Evolutionary conservation across 208 protist genomes (phyloP).

Genomic region (Angomonas deanei): DNA sequence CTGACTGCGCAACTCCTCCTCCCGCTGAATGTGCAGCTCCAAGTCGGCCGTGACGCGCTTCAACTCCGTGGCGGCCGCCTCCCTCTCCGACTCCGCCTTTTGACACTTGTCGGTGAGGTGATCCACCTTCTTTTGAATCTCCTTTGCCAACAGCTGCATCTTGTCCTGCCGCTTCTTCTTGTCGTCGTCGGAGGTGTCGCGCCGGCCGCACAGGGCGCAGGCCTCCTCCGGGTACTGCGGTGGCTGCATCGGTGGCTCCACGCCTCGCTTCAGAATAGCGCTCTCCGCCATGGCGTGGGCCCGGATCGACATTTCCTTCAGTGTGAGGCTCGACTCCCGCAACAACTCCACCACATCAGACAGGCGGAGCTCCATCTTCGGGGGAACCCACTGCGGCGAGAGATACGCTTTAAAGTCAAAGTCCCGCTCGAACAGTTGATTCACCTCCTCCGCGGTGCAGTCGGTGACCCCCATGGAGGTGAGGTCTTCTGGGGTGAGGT

Average conservation of each 20-base stretch:
- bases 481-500: slow-evolving; percentile 57
- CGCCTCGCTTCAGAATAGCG: slow-evolving; percentile 42
- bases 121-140: slow-evolving; percentile 71
- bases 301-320: slow-evolving; percentile 68
- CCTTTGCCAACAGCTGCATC: slow-evolving; percentile 58
- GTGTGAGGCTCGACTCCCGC: slow-evolving; percentile 45
- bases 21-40: slow-evolving; percentile 22
- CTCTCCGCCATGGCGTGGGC: slow-evolving; percentile 54
- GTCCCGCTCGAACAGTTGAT: slow-evolving; percentile 54
- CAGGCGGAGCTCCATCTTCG: slow-evolving; percentile 20
- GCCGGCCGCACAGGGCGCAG: slow-evolving; percentile 68
- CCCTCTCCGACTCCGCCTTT: slow-evolving; percentile 57
- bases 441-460: slow-evolving; percentile 78
- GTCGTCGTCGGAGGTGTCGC: slow-evolving; percentile 49
- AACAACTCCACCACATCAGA: slow-evolving; percentile 68
- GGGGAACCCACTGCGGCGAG: slow-evolving; percentile 24
- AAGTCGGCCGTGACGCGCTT: slow-evolving; percentile 40
- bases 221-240: slow-evolving; percentile 58
- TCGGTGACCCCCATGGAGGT: slow-evolving; percentile 50
- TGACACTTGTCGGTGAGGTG: slow-evolving; percentile 63
- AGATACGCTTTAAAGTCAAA: slow-evolving; percentile 79
- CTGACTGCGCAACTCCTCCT: slow-evolving; percentile 17
- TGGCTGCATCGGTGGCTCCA: slow-evolving; percentile 56
- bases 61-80: slow-evolving; percentile 43
- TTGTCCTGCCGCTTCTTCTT: slow-evolving; percentile 39